Conservation (phyloP, 805 yeast species). For the Saturnispora zaruensis region DNA sequence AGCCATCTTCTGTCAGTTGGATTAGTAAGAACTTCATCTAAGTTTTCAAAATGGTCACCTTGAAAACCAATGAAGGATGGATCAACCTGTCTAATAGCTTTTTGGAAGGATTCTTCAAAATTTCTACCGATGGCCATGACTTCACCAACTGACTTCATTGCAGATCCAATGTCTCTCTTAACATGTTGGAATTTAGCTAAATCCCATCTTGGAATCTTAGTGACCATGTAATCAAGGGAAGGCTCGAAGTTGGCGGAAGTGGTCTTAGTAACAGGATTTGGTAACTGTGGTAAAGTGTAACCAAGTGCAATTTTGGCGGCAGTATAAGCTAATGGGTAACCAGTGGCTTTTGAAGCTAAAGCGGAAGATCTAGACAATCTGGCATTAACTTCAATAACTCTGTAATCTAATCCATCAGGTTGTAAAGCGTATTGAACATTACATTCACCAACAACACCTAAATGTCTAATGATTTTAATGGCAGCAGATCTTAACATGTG, state of each 20-base stretch:
- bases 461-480: slow-evolving; percentile 90
- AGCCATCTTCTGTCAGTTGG: slow-evolving; percentile 97
- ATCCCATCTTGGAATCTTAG: slow-evolving; percentile 99
- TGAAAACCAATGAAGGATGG: slow-evolving; percentile 88
- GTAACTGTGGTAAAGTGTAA: slow-evolving; percentile 84
- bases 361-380: slow-evolving; percentile 98
- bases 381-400: slow-evolving; percentile 97
- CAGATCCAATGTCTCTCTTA: slow-evolving; percentile 74
- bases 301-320: slow-evolving; percentile 95
- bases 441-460: slow-evolving; percentile 99
- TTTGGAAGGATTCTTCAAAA: slow-evolving; percentile 95
- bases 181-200: slow-evolving; percentile 92
- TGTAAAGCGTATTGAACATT: slow-evolving; percentile 94
- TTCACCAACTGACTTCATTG: slow-evolving; percentile 99
- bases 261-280: slow-evolving; percentile 85
- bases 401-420: slow-evolving; percentile 88
- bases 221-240: slow-evolving; percentile 91
- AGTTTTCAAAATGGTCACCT: slow-evolving; percentile 68
- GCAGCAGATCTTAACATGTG: slow-evolving; percentile 98
- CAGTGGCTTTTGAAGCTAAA: slow-evolving; percentile 96
- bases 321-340: slow-evolving; percentile 95
- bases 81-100: slow-evolving; percentile 93
- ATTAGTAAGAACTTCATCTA: slow-evolving; percentile 68
- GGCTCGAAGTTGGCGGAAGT: slow-evolving; percentile 98
- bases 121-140: slow-evolving; percentile 98